Base-by-base conservation (phyloP, 352 stramenopile species). In the Phytophthora pisi region DNA sequence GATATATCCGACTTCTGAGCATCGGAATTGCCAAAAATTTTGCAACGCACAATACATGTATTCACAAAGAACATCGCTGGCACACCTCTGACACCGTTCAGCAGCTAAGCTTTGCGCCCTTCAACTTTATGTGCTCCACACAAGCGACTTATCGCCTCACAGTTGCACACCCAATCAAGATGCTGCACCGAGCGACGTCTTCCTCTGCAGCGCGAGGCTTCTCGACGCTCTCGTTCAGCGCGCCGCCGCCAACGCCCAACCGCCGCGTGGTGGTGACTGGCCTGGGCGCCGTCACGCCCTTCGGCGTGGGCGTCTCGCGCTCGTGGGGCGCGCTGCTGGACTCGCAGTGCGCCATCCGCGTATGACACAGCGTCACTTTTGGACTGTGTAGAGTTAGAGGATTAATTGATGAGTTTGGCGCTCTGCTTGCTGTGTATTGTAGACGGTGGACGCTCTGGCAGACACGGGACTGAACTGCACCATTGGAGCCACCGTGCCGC, bases 201-300 rank as follows among this genome's bases (percentile, higher is more conserved):
- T 63, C 50, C 18, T 52, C 53, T 47, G 34, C 18, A n/a, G 54
- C 57, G 68, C 82, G 82, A 18, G 61, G 74, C 18, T 67, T 91
- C 64, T 86, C 84, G 57, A 81, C 84, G 70, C 79, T 95, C 47
- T 80, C 83, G 51, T 94, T 94, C 61, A 55, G 54, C 10, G 73
- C 86, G 20, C 88, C 81, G 0, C 88, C 88, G 4, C 58, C 82
- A 6, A 66, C 78, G 9, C 79, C 83, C 10, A 86, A 64, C 30
- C 83, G 93, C 5, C 86, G 92, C 23, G 95, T 98, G 15, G 95
- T 98, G 5, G 90, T 98, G 15, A 98, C 95, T 30, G 95, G 95
- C 7, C 50, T 98, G 9, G 95, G 95, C 16, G 86, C 92, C 5
- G 90, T 98, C 49, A 97, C 89, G 23, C 95, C 95, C 1, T 92